Conservation (phyloP, 140 eudicot species). For the Flaveria floridana region DNA sequence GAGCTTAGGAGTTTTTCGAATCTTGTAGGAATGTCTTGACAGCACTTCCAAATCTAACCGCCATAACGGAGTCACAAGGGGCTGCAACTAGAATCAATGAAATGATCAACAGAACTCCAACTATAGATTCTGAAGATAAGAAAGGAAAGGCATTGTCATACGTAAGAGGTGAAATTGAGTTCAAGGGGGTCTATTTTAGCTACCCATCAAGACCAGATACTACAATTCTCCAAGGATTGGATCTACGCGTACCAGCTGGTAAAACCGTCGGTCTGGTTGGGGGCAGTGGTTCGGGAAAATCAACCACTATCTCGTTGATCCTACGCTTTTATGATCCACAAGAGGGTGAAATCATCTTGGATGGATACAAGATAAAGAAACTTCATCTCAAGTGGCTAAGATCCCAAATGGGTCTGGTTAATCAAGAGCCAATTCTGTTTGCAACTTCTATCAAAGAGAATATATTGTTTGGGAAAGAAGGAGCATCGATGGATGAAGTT, state of each 20-base stretch:
- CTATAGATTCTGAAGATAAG: conserved; percentile 56
- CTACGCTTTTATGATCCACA: conserved; percentile 63
- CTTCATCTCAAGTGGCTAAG: conserved; percentile 71
- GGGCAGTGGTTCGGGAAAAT: conserved; percentile 69
- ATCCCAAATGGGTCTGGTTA: conserved; percentile 68
- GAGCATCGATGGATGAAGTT: conserved; percentile 61
- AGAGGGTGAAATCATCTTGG: conserved; percentile 58
- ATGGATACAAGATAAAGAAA: conserved; percentile 58
- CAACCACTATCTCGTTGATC: conserved; percentile 48
- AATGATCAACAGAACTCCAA: conserved; percentile 57
- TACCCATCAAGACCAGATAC: conserved; percentile 74
- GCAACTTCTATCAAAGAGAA: conserved; percentile 65
- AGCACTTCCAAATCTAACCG: conserved; percentile 38
- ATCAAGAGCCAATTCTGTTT: conserved; percentile 73
- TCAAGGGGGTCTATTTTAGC: conserved; percentile 53
- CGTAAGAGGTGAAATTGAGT: conserved; percentile 63
- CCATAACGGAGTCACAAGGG: conserved; percentile 39
- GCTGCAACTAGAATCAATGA: conserved; percentile 64
- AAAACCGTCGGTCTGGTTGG: conserved; percentile 68
- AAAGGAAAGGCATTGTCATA: conserved; percentile 59
- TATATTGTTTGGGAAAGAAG: conserved; percentile 63
- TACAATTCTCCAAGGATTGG: conserved; percentile 54
- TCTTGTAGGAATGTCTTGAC: conserved; percentile 38
- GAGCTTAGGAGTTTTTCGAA: conserved; percentile 8
- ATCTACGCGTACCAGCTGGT: conserved; percentile 55